Conservation (phyloP, 805 yeast genomes). For the Kazachstania africana region DNA sequence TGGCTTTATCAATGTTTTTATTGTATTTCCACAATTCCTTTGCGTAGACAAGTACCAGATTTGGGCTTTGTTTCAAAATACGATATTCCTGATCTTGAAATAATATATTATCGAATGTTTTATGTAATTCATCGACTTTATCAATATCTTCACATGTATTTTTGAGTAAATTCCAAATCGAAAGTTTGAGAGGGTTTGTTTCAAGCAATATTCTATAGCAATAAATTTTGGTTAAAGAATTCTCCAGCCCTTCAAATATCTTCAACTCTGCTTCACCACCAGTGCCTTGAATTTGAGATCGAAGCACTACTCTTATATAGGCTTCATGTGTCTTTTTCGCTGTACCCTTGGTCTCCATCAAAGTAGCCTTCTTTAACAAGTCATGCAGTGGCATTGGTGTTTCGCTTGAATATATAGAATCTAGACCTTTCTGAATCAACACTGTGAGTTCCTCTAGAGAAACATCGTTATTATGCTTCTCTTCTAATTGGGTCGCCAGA, state of each 20-base stretch:
- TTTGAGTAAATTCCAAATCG: conserved; percentile 40
- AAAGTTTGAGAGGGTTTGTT: conserved; percentile 34
- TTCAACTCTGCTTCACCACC: conserved; percentile 12
- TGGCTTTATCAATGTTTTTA: conserved; percentile 39
- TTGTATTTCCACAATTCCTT: conserved; percentile 50
- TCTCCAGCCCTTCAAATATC: conserved; percentile 12
- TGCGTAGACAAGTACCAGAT: conserved; percentile 58
- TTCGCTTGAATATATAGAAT: conserved; percentile 36
- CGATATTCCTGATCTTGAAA: conserved; percentile 6
- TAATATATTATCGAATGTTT: conserved; percentile 44
- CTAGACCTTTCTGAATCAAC: conserved; percentile 30
- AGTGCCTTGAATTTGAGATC: conserved; percentile 26
- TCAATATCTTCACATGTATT: conserved; percentile 24
- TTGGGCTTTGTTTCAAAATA: conserved; percentile 36
- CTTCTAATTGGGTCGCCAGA: conserved; percentile 59
- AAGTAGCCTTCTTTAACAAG: conserved; percentile 49
- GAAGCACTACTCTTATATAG: conserved; percentile 40
- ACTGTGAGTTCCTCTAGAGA: conserved; percentile 27
- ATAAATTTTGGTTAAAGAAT: conserved; percentile 30
- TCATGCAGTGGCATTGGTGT: conserved; percentile 26
- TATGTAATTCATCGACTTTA: conserved; percentile 25
- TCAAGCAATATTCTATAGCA: conserved; percentile 31
- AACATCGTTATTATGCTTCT: conserved; percentile 29
- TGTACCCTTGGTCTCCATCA: conserved; percentile 36
- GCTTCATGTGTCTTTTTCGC: conserved; percentile 21